Base-by-base conservation (phyloP, 2,329 filamentous ascomycete genomes). In the Ophiostoma sp. region DNA sequence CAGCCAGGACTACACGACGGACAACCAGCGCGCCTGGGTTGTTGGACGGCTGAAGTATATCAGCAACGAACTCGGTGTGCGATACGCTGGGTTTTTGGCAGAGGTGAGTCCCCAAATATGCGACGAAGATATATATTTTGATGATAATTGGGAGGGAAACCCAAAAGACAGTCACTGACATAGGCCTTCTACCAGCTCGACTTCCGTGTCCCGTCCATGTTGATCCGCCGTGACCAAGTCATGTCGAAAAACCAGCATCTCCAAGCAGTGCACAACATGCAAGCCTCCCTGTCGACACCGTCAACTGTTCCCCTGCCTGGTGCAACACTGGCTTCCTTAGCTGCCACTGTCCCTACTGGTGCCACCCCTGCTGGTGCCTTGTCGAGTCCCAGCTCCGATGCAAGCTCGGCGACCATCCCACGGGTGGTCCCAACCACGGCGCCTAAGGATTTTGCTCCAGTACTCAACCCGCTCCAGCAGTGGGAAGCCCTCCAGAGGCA, bases 141-240 rank as follows among this genome's bases (percentile, higher is more conserved):
- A 9, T 63, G n/a, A n/a, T n/a, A n/a, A n/a, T n/a, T n/a, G n/a
- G n/a, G n/a, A n/a, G n/a, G n/a, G n/a, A n/a, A n/a, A n/a, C n/a
- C n/a, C n/a, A n/a, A n/a, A n/a, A n/a, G n/a, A n/a, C n/a, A n/a
- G n/a, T n/a, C n/a, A n/a, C n/a, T n/a, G n/a, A n/a, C n/a, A n/a
- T n/a, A n/a, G n/a, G n/a, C n/a, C n/a, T n/a, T n/a, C n/a, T n/a
- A 2, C 17, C 39, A 89, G 88, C 83, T 89, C 70, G 84, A 88
- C 78, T 80, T 90, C 70, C 87, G 89, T 31, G 83, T 90, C 22
- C 89, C 89, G 1, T 90, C 87, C 0, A 90, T 90, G 88, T 83
- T 90, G 75, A 89, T 91, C 78, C 84, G 83, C 36, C 82, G 85
- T 48, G 87, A 89, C 77, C 83, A 83, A 4, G 79, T 88, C 11